A percentile compares a stretch with the other conserved stretches of the same genome.
These are phyloP conservation scores for Stipa capillata DNA, from an alignment of 176 grass and related monocot species.

Conservation along the genomic window DNA sequence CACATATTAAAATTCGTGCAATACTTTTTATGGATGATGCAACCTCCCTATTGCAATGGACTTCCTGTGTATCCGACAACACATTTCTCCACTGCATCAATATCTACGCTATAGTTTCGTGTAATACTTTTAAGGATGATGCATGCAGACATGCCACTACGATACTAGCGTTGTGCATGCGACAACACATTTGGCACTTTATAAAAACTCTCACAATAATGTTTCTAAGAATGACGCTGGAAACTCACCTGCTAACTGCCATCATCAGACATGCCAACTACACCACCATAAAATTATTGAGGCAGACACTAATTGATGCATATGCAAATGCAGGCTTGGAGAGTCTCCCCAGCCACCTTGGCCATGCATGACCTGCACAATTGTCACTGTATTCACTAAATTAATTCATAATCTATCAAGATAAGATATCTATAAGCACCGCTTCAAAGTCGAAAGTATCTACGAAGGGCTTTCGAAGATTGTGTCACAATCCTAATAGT, in stretches of 20 bases:
- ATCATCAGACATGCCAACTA: slow-evolving; percentile 21
- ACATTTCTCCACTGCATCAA: slow-evolving; percentile 24
- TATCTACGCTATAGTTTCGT: slow-evolving; percentile 1
- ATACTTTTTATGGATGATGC: slow-evolving; percentile 28
- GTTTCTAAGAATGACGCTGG: slow-evolving; percentile 15
- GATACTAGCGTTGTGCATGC: neutral
- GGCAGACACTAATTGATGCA: slow-evolving; percentile 2
- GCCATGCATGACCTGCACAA: slow-evolving; percentile 11
- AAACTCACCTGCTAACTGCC: slow-evolving; percentile 29
- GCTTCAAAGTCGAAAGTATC: neutral
- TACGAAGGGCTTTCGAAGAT: neutral
- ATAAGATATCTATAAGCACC: slow-evolving; percentile 5
- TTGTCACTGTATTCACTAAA: neutral
- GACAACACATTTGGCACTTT: slow-evolving; percentile 25
- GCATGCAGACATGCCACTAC: neutral
- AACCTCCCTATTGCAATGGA: slow-evolving; percentile 16
- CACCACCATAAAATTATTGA: slow-evolving; percentile 32
- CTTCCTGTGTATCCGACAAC: slow-evolving; percentile 20
- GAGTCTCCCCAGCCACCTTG: neutral
- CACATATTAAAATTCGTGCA: slow-evolving; percentile 20
- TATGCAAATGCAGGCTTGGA: neutral
- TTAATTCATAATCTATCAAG: slow-evolving; percentile 21
- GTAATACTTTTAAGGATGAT: slow-evolving; percentile 8
- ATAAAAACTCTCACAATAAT: slow-evolving; percentile 2
- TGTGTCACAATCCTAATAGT: neutral